phyloP scores from a whole-genome alignment of 2,329 filamentous ascomycete species.

The Colletotrichum camelliae region DNA sequence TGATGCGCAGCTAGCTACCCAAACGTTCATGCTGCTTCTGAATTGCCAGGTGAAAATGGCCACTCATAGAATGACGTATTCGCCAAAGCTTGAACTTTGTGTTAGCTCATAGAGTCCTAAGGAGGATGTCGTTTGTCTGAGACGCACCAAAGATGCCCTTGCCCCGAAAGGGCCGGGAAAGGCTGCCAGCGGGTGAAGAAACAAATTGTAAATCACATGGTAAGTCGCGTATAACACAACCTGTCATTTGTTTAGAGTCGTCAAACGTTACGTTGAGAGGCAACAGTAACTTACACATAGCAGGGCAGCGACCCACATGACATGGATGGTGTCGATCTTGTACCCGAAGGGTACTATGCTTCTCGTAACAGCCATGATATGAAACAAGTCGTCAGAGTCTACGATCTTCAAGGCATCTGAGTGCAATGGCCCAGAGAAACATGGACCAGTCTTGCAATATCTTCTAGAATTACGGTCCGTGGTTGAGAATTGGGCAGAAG shows the following conservation, averaged over 20 bases:
- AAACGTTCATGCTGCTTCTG: conserved; percentile 24
- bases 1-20: not conserved
- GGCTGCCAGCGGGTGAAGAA: not conserved
- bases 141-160: not conserved
- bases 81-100: conserved; percentile 35
- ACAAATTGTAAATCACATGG: not conserved
- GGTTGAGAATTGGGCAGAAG: not conserved
- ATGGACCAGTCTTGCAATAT: not conserved
- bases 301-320: not conserved
- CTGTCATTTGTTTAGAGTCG: not conserved
- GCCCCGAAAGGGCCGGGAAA: not conserved
- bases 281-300: not conserved
- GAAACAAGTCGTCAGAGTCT: not conserved
- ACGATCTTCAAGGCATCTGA: not conserved
- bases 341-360: not conserved
- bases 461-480: not conserved
- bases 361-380: not conserved
- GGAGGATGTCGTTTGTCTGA: not conserved
- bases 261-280: not conserved
- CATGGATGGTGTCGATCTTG: not conserved
- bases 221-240: not conserved
- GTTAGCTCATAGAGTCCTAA: not conserved
- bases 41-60: conserved; percentile 27
- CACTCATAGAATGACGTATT: conserved; percentile 29
- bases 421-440: not conserved